phyloP scores from a whole-genome alignment of 495 filamentous ascomycete genomes.

The Penicillium lividum region DNA sequence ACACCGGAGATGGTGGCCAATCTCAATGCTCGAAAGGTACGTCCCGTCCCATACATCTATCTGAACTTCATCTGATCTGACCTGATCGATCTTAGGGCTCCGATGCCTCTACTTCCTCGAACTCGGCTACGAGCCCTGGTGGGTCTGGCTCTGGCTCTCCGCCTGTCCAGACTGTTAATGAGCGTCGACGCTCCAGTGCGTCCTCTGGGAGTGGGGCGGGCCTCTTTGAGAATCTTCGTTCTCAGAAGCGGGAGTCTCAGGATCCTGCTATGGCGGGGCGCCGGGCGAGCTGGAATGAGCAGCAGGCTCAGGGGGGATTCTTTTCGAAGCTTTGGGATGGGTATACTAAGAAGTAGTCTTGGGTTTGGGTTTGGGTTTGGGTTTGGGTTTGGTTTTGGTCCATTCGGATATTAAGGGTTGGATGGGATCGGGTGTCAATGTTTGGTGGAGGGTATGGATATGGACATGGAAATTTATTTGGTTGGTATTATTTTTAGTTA shows the following conservation, averaged over 20 bases:
- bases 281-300: constrained; percentile 52
- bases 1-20: constrained; percentile 21
- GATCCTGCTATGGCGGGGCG: constrained; percentile 42
- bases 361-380: neutral
- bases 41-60: neutral
- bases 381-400: too few relatives aligned
- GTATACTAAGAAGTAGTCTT: constrained; percentile 38
- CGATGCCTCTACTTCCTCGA: constrained; percentile 26
- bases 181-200: constrained; percentile 40
- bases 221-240: constrained; percentile 51
- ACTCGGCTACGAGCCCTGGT: constrained; percentile 4
- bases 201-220: constrained; percentile 18
- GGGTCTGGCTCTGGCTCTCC: constrained; percentile 7
- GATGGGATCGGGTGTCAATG: too few relatives aligned
- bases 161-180: constrained; percentile 22
- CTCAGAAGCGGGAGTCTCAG: constrained; percentile 50
- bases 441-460: too few relatives aligned
- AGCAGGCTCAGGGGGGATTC: constrained; percentile 42
- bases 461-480: too few relatives aligned
- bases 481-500: too few relatives aligned
- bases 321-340: constrained; percentile 58
- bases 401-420: too few relatives aligned
- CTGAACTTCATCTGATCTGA: too few relatives aligned
- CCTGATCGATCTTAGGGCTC: constrained; percentile 20
- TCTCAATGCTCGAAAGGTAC: constrained; percentile 21